Evolutionary conservation across 768 basidiomycete genomes (phyloP).

Genomic region (Hortiboletus campestris): DNA sequence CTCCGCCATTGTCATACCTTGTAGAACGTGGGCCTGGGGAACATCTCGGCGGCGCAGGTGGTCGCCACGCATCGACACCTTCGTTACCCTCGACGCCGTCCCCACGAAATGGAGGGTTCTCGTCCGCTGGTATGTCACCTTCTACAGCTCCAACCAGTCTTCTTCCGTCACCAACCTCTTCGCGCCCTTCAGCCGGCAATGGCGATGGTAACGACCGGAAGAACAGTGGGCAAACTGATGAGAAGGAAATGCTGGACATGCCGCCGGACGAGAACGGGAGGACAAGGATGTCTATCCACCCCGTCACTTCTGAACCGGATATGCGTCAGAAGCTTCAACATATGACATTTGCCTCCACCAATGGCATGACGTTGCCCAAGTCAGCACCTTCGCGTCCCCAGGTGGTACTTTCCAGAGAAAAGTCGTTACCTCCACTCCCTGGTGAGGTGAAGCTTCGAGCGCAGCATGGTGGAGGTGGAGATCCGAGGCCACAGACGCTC

Average conservation of each 20-base stretch:
- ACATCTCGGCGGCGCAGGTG: constrained; percentile 38
- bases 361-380: constrained; percentile 30
- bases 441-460: constrained; percentile 46
- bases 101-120: constrained; percentile 50
- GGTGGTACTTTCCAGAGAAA: constrained; percentile 50
- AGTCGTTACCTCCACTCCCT: constrained; percentile 77
- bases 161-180: constrained; percentile 74
- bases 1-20: constrained; percentile 88
- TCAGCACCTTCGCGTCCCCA: constrained; percentile 13
- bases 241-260: constrained; percentile 38
- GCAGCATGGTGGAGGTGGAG: constrained; percentile 34
- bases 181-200: constrained; percentile 59
- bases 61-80: constrained; percentile 66
- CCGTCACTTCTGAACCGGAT: constrained; percentile 61
- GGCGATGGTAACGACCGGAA: constrained; percentile 47
- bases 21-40: constrained; percentile 59
- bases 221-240: constrained; percentile 42
- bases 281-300: constrained; percentile 44
- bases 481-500: constrained; percentile 62
- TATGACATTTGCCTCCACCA: constrained; percentile 34
- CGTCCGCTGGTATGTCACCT: constrained; percentile 66
- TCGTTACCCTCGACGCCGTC: constrained; percentile 62
- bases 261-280: constrained; percentile 35
- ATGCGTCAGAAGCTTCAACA: constrained; percentile 49
- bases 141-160: constrained; percentile 74